A percentile compares a stretch with the other conserved stretches of the same genome.
Evolutionary conservation across 306 rosid species (phyloP).

Genomic region (Benincasa hispida): DNA sequence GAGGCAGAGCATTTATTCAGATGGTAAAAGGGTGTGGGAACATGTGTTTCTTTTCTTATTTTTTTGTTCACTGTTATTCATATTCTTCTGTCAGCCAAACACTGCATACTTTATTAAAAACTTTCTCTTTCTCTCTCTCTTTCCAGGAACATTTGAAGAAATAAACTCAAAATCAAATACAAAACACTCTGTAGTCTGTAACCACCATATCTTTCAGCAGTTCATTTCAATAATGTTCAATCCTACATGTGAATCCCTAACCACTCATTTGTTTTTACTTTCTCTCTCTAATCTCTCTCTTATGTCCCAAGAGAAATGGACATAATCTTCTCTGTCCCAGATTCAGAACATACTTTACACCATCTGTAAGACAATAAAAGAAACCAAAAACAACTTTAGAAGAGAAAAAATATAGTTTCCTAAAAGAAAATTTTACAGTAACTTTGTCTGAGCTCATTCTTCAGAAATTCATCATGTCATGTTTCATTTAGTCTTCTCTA

Average conservation of each 20-base stretch:
- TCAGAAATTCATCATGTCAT: neutral
- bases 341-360: neutral
- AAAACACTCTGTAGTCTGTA: neutral
- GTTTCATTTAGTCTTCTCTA: neutral
- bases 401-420: neutral
- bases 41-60: neutral
- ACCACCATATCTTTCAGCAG: slow-evolving; percentile 2
- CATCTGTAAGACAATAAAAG: neutral
- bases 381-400: neutral
- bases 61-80: neutral
- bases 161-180: neutral
- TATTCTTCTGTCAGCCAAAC: neutral
- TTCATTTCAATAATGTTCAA: neutral
- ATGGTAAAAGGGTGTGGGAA: neutral
- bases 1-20: neutral
- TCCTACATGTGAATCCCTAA: slow-evolving; percentile 1
- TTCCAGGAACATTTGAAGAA: neutral
- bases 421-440: neutral
- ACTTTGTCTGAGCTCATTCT: neutral
- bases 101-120: neutral
- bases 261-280: neutral
- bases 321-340: neutral
- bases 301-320: neutral
- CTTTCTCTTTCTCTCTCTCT: neutral
- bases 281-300: neutral